phyloP scores from a whole-genome alignment of 2,329 filamentous ascomycete genomes.

The Curvularia sp. region DNA sequence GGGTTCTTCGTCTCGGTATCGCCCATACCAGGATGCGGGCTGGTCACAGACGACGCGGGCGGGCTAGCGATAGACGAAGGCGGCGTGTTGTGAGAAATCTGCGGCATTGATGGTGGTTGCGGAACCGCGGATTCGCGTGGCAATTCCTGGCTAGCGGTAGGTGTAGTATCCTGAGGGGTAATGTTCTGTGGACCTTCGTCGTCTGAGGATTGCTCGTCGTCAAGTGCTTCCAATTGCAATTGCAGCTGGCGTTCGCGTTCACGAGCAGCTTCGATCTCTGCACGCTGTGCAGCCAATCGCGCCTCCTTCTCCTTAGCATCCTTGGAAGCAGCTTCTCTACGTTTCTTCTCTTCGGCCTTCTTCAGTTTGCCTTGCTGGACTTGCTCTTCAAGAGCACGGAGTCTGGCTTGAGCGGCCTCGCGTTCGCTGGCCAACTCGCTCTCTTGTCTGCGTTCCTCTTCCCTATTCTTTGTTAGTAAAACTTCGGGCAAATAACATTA shows the following conservation, averaged over 20 bases:
- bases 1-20: conserved; percentile 90
- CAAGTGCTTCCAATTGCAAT: conserved; percentile 80
- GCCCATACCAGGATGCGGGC: conserved; percentile 59
- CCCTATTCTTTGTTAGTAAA: conserved; percentile 60
- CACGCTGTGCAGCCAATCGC: conserved; percentile 81
- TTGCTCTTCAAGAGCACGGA: conserved; percentile 91
- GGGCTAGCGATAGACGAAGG: conserved; percentile 57
- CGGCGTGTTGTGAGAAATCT: conserved; percentile 51
- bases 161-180: conserved; percentile 67
- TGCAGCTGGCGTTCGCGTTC: conserved; percentile 90
- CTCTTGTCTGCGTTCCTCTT: conserved; percentile 76
- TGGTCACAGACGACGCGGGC: conserved; percentile 59
- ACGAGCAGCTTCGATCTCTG: conserved; percentile 89
- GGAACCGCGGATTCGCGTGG: conserved; percentile 56
- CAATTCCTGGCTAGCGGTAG: conserved; percentile 64
- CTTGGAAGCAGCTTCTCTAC: conserved; percentile 84
- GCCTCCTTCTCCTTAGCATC: conserved; percentile 89
- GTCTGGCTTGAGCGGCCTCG: conserved; percentile 79
- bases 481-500: not conserved
- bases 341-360: conserved; percentile 95
- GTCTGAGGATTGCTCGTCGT: conserved; percentile 71
- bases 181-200: conserved; percentile 79
- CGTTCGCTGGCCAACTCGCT: conserved; percentile 81
- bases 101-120: conserved; percentile 55
- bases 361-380: conserved; percentile 91